Evolutionary conservation across 2,329 filamentous ascomycete genomes (phyloP).

Genomic region (Hypoxylon sp.): DNA sequence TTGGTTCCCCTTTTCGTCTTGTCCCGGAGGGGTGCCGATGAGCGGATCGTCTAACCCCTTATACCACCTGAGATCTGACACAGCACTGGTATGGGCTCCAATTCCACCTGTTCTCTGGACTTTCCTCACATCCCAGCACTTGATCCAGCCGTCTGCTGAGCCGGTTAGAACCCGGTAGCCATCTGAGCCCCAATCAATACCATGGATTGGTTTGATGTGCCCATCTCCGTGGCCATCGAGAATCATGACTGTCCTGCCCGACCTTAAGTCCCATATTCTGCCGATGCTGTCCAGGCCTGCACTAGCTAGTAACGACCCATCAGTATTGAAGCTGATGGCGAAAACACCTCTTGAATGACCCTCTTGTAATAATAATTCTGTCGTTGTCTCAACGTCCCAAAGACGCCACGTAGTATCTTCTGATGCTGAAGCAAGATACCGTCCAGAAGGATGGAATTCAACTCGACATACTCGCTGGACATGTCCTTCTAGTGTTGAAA

Average conservation of each 20-base stretch:
- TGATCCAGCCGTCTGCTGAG: constrained; percentile 94
- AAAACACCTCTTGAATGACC: constrained; percentile 96
- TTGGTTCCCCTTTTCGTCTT: constrained; percentile 75
- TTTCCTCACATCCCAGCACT: constrained; percentile 97
- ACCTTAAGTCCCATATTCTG: constrained; percentile 93
- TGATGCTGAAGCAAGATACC: constrained; percentile 91
- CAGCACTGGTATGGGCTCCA: constrained; percentile 90
- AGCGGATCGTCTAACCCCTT: constrained; percentile 85
- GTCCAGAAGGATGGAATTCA: constrained; percentile 93
- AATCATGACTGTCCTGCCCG: constrained; percentile 95
- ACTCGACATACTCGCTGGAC: constrained; percentile 89
- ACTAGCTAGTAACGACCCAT: constrained; percentile 90
- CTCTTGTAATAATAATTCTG: constrained; percentile 90
- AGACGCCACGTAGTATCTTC: constrained; percentile 97
- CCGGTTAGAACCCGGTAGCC: constrained; percentile 94
- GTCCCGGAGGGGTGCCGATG: constrained; percentile 70
- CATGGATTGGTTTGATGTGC: constrained; percentile 92
- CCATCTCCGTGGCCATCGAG: constrained; percentile 87
- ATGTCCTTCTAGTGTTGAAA: constrained; percentile 87
- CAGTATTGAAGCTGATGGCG: constrained; percentile 87
- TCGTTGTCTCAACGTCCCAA: constrained; percentile 88
- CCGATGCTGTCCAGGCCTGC: constrained; percentile 96
- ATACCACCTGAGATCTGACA: constrained; percentile 95
- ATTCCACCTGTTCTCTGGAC: constrained; percentile 87
- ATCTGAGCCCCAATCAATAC: constrained; percentile 91